Conservation (phyloP, 148 eudicot species). For the Hydrangea macrophylla region DNA sequence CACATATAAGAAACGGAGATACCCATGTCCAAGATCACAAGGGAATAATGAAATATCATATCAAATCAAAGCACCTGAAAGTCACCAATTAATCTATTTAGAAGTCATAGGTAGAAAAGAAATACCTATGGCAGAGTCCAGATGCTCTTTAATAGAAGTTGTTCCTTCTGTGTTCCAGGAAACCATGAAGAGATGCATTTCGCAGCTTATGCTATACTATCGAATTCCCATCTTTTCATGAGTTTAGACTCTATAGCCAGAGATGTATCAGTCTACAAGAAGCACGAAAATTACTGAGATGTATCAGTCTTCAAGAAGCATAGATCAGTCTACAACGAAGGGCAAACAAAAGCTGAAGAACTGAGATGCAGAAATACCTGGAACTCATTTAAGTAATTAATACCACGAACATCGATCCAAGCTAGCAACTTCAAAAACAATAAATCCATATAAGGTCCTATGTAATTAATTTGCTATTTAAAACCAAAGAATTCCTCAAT, state of each 20-base stretch:
- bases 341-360: constrained; percentile 12
- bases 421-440: constrained; percentile 87
- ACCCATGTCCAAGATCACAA: not conserved
- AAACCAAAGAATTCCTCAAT: constrained; percentile 64
- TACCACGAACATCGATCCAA: constrained; percentile 86
- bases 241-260: constrained; percentile 77
- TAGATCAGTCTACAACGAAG: constrained; percentile 7
- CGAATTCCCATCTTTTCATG: constrained; percentile 98
- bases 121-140: constrained; percentile 68
- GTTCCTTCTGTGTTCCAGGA: constrained; percentile 66
- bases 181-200: constrained; percentile 72
- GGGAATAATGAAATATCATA: not conserved
- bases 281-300: constrained; percentile 20
- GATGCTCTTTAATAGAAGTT: constrained; percentile 60
- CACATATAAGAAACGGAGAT: not conserved
- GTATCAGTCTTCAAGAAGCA: too few relatives aligned
- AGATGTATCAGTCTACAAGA: constrained; percentile 86
- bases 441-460: constrained; percentile 85
- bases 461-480: constrained; percentile 72
- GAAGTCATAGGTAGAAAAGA: not conserved
- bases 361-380: constrained; percentile 45
- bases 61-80: not conserved
- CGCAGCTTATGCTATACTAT: constrained; percentile 74
- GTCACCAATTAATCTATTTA: constrained; percentile 4
- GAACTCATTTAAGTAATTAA: constrained; percentile 89